A percentile compares a stretch with the other conserved stretches of the same genome.
These are phyloP conservation scores for Yarrowia sp. DNA, from an alignment of 805 yeast genomes.

Conservation along the genomic window DNA sequence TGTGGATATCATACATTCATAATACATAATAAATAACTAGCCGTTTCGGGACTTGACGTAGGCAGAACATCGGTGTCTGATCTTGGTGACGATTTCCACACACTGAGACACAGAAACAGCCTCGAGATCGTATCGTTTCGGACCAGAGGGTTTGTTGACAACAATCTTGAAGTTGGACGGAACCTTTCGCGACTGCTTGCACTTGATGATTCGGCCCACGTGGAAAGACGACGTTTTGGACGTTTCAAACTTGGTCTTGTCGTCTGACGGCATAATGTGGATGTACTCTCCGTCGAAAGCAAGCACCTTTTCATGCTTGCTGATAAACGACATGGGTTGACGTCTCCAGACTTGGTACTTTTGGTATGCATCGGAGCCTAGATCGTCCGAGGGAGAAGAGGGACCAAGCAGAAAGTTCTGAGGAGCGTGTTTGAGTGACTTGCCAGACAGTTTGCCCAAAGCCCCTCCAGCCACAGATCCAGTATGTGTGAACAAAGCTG, in stretches of 20 bases:
- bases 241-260: slow-evolving; percentile 64
- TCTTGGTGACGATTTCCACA: slow-evolving; percentile 69
- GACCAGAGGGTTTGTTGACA: slow-evolving; percentile 61
- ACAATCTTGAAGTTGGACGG: slow-evolving; percentile 80
- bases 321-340: slow-evolving; percentile 78
- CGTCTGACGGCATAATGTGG: slow-evolving; percentile 82
- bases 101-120: slow-evolving; percentile 61
- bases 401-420: neutral
- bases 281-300: slow-evolving; percentile 94
- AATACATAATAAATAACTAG: neutral
- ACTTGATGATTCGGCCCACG: slow-evolving; percentile 66
- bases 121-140: slow-evolving; percentile 84
- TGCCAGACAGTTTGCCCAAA: neutral
- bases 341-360: slow-evolving; percentile 87
- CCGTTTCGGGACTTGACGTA: slow-evolving; percentile 3
- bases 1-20: neutral
- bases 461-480: slow-evolving; percentile 17
- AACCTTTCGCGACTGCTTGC: slow-evolving; percentile 72
- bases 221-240: slow-evolving; percentile 86
- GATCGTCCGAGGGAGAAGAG: slow-evolving; percentile 3
- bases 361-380: slow-evolving; percentile 56
- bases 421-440: slow-evolving; percentile 2
- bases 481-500: slow-evolving; percentile 16
- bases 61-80: slow-evolving; percentile 38
- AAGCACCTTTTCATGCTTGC: slow-evolving; percentile 74